Evolutionary conservation across 805 yeast genomes (phyloP), one percentile per base, ranked within the genome.

Genomic region (Starmerella geochares): DNA sequence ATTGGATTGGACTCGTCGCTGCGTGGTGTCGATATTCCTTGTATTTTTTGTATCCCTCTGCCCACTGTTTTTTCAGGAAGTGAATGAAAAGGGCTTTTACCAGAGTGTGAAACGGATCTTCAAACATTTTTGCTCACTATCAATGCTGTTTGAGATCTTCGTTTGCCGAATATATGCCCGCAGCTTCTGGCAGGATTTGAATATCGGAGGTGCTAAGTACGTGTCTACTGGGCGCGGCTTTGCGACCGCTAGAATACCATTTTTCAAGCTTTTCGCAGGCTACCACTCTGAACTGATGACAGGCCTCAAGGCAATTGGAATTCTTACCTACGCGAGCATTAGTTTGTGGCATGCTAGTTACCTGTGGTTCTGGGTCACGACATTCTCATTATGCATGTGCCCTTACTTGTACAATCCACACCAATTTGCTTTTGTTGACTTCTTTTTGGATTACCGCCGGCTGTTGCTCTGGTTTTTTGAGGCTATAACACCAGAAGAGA

Each of bases 371-470:
- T 87, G 96, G 96, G 81, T 87, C 50, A 82, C 94, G 13, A 73
- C 85, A 55, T 75, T 86, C 25, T 80, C 96, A 1, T 73, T 88
- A 62, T 75, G 86, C 71, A 76, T 86, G 59, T 79, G 95, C 46
- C 96, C 96, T 60, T 83, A 85, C 63, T 64, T 87, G 46, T 87
- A 84, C 78, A 87, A 87, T 68, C 96, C 96, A 31, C 95, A 87
- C 70, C 96, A 87, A 71, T 87, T 86, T 65, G 77, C 92, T 42
- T 78, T 86, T 80, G 81, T 79, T 62, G 95, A 86, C 67, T 87
- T 81, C 75, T 83, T 86, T 67, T 75, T 84, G 65, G 96, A 87
- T 68, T 87, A 88, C 75, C 75, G 88, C 67, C 85, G 80, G 63
- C 84, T 77, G 67, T 77, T 86, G 57, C 67, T 76, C 46, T 86